Evolutionary conservation across 2,329 filamentous ascomycete species (phyloP), one percentile per base, ranked within the genome.

Genomic region (Paraphoma chrysanthemicola): DNA sequence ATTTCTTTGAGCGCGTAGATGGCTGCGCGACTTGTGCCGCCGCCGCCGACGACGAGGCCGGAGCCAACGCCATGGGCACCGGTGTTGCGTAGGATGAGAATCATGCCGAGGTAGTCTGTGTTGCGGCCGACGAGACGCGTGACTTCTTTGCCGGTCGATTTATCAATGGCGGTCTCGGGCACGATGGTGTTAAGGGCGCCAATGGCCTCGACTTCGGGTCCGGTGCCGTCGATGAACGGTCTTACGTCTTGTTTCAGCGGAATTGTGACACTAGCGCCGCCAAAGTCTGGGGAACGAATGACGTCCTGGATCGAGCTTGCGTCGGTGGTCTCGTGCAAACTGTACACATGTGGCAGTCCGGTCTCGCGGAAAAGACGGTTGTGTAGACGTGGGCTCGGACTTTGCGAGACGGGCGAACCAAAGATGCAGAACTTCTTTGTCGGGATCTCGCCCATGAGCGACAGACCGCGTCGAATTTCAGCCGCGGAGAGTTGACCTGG

Each of bases 171-270:
- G 4, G 56, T 60, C 3, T 86, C 72, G 0, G 90, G 88, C 29
- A 97, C 86, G 69, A 99, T 90, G 16, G 95, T 99, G 80, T 99
- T 99, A 62, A 98, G 90, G 3, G 95, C 95, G 18, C 95, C 95
- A 59, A 99, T 97, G 30, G 86, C 82, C 62, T 86, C 85, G 12
- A 93, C 94, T 51, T 95, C 89, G 30, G 89, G 85, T 0, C 92
- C 89, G 55, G 97, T 82, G 51, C 89, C 87, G 72, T 98, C 93
- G 12, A 99, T 81, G 5, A 94, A 78, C 0, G 86, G 83, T 79
- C 96, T 92, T 55, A 98, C 88, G 66, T 96, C 92, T 30, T 95
- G 82, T 80, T 99, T 99, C 52, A 99, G 82, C 0, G 95, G 95
- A 48, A 99, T 98, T 0, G 95, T 99, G 44, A 99, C 92, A 3